Evolutionary conservation across 73 alveolate species (phyloP).

Genomic region (Stentor roeselii): DNA sequence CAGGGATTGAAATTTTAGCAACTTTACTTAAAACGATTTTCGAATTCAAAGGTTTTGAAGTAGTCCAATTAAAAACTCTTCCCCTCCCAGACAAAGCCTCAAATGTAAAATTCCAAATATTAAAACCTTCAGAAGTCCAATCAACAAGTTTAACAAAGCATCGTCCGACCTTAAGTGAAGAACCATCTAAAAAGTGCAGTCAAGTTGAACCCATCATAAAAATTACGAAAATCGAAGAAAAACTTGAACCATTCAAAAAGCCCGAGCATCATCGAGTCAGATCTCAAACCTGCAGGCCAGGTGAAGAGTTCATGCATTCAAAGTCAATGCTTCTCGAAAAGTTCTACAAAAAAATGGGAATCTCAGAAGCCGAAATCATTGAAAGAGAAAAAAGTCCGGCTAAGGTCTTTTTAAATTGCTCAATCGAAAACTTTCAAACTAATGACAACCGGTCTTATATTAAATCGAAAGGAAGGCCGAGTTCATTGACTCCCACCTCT

Average conservation of each 20-base stretch:
- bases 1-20: background rate
- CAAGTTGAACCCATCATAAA: no score
- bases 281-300: background rate
- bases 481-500: background rate
- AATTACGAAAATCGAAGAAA: no score
- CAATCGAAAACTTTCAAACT: background rate
- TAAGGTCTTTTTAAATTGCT: background rate
- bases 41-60: background rate
- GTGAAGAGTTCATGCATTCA: background rate
- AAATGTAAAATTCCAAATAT: no score
- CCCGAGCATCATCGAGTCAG: background rate
- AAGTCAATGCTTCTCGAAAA: background rate
- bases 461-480: background rate
- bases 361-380: background rate
- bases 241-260: background rate
- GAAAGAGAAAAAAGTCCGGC: constrained; percentile 7
- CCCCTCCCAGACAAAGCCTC: no score
- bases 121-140: no score
- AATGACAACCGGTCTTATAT: background rate
- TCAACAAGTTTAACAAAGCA: no score
- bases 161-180: no score
- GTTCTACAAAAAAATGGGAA: background rate
- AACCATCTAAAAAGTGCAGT: no score
- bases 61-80: no score
- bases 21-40: background rate